phyloP scores from a whole-genome alignment of 176 grass and related monocot genomes.

The Aegilops sharonensis region DNA sequence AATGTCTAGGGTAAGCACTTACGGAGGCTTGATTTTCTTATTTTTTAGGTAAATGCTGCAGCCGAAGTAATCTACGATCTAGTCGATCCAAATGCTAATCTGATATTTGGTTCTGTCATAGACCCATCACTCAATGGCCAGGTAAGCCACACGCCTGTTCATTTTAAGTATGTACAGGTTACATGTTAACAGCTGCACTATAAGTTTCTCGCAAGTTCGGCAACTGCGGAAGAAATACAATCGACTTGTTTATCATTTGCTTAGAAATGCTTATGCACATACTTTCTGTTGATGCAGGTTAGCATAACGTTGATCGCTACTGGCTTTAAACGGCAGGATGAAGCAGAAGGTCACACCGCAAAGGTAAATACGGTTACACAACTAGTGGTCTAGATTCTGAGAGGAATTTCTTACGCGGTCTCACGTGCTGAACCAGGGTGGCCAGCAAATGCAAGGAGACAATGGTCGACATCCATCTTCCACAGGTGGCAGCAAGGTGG shows the following conservation, averaged over 20 bases:
- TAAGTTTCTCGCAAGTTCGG: not conserved
- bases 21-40: not conserved
- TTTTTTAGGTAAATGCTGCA: slow-evolving; percentile 85
- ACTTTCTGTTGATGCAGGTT: slow-evolving; percentile 44
- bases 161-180: not conserved
- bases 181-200: not conserved
- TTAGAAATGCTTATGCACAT: slow-evolving; percentile 1
- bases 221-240: not conserved
- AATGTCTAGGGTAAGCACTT: not conserved
- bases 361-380: slow-evolving; percentile 43
- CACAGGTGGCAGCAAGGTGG: slow-evolving; percentile 53
- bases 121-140: slow-evolving; percentile 89
- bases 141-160: slow-evolving; percentile 45
- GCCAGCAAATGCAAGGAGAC: slow-evolving; percentile 51
- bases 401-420: not conserved
- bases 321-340: slow-evolving; percentile 86
- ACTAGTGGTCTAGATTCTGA: not conserved
- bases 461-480: slow-evolving; percentile 39
- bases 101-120: slow-evolving; percentile 98
- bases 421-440: slow-evolving; percentile 44
- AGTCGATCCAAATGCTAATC: slow-evolving; percentile 96
- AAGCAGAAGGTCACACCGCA: slow-evolving; percentile 48
- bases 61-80: slow-evolving; percentile 98
- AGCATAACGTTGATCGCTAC: slow-evolving; percentile 94
- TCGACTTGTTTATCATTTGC: not conserved